Evolutionary conservation across 257 asterid species (phyloP).

Genomic region (Ligustrum vulgare): DNA sequence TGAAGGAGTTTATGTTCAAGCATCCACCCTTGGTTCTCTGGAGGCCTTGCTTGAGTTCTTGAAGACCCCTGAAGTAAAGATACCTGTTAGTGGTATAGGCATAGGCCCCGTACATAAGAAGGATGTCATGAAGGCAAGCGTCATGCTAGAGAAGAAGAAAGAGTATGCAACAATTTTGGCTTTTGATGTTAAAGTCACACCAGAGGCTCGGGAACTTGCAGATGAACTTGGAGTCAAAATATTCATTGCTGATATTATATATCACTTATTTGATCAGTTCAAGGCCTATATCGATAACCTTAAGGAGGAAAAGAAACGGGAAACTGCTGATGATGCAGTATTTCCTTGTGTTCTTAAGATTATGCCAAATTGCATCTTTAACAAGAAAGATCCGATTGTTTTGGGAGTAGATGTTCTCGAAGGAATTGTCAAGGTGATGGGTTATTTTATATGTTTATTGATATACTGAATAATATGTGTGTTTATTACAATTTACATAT

Average conservation of each 20-base stretch:
- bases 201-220: constrained; percentile 89
- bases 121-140: constrained; percentile 97
- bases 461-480: neutral
- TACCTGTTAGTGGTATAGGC: constrained; percentile 97
- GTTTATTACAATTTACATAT: neutral
- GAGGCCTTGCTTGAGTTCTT: constrained; percentile 94
- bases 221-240: constrained; percentile 86
- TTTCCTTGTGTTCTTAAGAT: constrained; percentile 95
- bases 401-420: constrained; percentile 89
- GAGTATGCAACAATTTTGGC: constrained; percentile 93
- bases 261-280: constrained; percentile 89
- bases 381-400: constrained; percentile 96
- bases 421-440: constrained; percentile 70
- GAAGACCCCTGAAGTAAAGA: constrained; percentile 84
- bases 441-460: neutral
- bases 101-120: constrained; percentile 93
- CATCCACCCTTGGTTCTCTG: constrained; percentile 95
- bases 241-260: constrained; percentile 85
- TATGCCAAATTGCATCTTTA: constrained; percentile 77
- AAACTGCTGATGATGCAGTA: constrained; percentile 91
- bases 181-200: constrained; percentile 89
- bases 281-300: constrained; percentile 91
- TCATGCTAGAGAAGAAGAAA: constrained; percentile 97
- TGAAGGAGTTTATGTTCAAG: constrained; percentile 94
- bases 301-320: constrained; percentile 93